These are phyloP conservation scores for Madurella mycetomatis DNA, from an alignment of 2,329 filamentous ascomycete species.

Conservation along the genomic window DNA sequence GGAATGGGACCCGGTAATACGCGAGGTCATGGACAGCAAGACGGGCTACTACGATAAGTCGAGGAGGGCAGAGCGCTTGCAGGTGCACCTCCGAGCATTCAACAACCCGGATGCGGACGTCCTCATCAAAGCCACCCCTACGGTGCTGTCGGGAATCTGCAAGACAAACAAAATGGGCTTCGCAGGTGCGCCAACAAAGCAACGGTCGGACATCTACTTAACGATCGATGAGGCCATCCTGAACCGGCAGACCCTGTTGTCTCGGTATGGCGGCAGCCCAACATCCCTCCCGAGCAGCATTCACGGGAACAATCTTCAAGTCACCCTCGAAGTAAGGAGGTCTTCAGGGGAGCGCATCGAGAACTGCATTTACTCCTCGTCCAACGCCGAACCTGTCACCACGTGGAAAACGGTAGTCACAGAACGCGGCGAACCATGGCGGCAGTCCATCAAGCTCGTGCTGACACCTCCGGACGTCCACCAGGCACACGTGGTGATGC, in stretches of 20 bases:
- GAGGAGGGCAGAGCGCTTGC: conserved; percentile 67
- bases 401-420: conserved; percentile 84
- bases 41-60: conserved; percentile 73
- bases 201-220: conserved; percentile 91
- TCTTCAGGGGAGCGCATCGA: conserved; percentile 77
- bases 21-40: conserved; percentile 67
- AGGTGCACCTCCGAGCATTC: conserved; percentile 76
- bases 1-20: conserved; percentile 69
- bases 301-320: conserved; percentile 70
- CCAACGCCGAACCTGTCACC: conserved; percentile 72
- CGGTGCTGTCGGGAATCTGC: conserved; percentile 72
- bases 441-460: conserved; percentile 77
- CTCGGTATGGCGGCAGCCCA: conserved; percentile 66
- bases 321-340: conserved; percentile 84
- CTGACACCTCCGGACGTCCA: conserved; percentile 76
- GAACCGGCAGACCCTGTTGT: conserved; percentile 67
- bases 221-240: conserved; percentile 78
- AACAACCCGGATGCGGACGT: conserved; percentile 70
- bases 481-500: conserved; percentile 82
- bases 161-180: conserved; percentile 90
- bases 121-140: conserved; percentile 82
- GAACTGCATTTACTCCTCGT: conserved; percentile 80
- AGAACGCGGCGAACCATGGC: conserved; percentile 78
- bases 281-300: conserved; percentile 60
- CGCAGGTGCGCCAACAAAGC: conserved; percentile 81